Base-by-base conservation (phyloP, 1,284 basidiomycete genomes). In the Cronartium ribicola region DNA sequence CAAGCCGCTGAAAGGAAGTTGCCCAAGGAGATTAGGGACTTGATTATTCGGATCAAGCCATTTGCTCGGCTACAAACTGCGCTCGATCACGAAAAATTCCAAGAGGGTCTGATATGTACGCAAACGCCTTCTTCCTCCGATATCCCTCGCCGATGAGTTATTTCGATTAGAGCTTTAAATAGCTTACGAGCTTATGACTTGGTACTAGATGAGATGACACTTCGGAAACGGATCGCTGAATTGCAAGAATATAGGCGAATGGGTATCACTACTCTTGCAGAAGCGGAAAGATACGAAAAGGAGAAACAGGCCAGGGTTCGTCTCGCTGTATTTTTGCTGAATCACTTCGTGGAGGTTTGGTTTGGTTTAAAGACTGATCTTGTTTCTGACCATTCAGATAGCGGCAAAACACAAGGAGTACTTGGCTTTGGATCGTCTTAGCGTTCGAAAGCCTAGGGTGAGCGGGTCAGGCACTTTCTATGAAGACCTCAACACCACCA, bases 1-100 rank as follows among this genome's bases (percentile, higher is more conserved):
- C 88, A 91, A 84, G 90, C 91, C 8, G 86, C 87, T 0, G 96
- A 98, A 78, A 90, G 94, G 82, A 95, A 94, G 80, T 85, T 92
- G 22, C 87, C 87, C 14, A 91, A 91, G 79, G 95, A 98, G 76
- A 94, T 98, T 79, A 88, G 90, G 77, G 95, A 98, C 77, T 87
- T 98, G 69, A 82, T 94, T 22, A 88, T 91, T 78, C 88, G 94
- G 44, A 86, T 95, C 76, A 91, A 94, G 78, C 92, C 94, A 17
- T 96, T 98, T 82, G 89, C 95, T 36, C 89, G 90, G 75, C 84
- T 98, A 62, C 94, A 97, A 81, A 95, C 93, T 0, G 89, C 91
- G 0, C 87, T 90, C 75, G 94, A 98, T 81, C 96, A 91, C 78
- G 95, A 98, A 80, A 85, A 85, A 3, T 91, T 98, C 79, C 85